These are phyloP conservation scores for Fusarium sp. DNA, from an alignment of 2,329 filamentous ascomycete species.

Conservation along the genomic window DNA sequence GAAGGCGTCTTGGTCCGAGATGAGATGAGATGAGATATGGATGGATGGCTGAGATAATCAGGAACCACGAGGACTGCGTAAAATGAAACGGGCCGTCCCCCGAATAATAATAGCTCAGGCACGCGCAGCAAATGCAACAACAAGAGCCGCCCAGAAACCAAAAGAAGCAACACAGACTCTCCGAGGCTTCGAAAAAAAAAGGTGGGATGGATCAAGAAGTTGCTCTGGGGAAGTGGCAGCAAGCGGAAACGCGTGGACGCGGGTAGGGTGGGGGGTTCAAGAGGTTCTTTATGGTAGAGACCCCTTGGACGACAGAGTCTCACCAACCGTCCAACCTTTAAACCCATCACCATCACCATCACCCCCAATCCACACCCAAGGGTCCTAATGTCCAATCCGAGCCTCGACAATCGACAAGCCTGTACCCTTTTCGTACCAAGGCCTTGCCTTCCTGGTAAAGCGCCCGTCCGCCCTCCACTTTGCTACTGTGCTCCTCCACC, in stretches of 20 bases:
- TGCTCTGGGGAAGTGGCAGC: conserved; percentile 33
- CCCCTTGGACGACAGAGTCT: conserved; percentile 10
- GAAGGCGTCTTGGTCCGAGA: conserved; percentile 8
- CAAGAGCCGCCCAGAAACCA: conserved; percentile 11
- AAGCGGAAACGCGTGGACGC: conserved; percentile 21
- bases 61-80: conserved; percentile 8
- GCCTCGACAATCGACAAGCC: conserved; percentile 17
- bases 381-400: conserved; percentile 15
- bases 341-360: conserved; percentile 14
- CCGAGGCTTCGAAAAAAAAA: conserved; percentile 13
- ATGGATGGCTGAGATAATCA: conserved; percentile 26
- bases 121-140: conserved; percentile 23
- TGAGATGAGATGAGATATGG: neutral
- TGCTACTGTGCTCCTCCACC: conserved; percentile 29
- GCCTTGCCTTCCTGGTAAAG: conserved; percentile 34
- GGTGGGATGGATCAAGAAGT: conserved; percentile 32
- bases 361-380: conserved; percentile 22
- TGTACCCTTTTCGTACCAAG: conserved; percentile 35
- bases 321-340: conserved; percentile 7
- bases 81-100: conserved; percentile 21
- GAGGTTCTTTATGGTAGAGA: conserved; percentile 33
- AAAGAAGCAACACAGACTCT: conserved; percentile 21
- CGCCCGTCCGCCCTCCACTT: conserved; percentile 35
- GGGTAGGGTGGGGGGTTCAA: conserved; percentile 36
- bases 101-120: conserved; percentile 21